Conservation (phyloP, 805 yeast genomes). For the Suhomyces sp. region DNA sequence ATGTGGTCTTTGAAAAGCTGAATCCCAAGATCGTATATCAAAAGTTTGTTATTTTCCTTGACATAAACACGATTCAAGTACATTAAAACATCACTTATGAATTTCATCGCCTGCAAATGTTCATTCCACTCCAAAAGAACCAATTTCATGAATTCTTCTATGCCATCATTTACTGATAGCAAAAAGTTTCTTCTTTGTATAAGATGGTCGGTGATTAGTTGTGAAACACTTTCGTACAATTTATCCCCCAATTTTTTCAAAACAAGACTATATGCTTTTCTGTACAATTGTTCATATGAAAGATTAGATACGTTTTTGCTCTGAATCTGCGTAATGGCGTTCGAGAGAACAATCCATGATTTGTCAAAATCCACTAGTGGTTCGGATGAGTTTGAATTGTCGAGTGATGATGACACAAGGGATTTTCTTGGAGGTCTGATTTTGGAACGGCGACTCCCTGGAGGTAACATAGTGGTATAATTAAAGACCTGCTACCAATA, state of each 20-base stretch:
- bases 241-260: constrained; percentile 63
- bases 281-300: constrained; percentile 79
- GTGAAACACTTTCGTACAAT: constrained; percentile 59
- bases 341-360: constrained; percentile 62
- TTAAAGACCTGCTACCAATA: neutral
- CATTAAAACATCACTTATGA: constrained; percentile 81
- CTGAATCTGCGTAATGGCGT: constrained; percentile 72
- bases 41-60: constrained; percentile 59
- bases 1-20: constrained; percentile 61
- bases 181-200: constrained; percentile 18
- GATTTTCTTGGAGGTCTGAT: constrained; percentile 65
- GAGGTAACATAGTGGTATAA: constrained; percentile 9
- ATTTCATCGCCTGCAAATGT: constrained; percentile 67
- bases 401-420: constrained; percentile 18
- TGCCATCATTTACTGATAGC: constrained; percentile 16
- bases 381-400: constrained; percentile 17
- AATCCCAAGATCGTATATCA: constrained; percentile 72
- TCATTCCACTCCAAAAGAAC: constrained; percentile 61
- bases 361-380: constrained; percentile 54
- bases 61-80: constrained; percentile 85
- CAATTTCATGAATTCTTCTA: constrained; percentile 35
- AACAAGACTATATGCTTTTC: constrained; percentile 75
- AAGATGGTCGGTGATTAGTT: constrained; percentile 48
- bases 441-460: constrained; percentile 48
- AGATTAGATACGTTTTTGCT: constrained; percentile 67